Conservation (phyloP, 2,329 filamentous ascomycete genomes). For the Cladobotryum mycophilum region DNA sequence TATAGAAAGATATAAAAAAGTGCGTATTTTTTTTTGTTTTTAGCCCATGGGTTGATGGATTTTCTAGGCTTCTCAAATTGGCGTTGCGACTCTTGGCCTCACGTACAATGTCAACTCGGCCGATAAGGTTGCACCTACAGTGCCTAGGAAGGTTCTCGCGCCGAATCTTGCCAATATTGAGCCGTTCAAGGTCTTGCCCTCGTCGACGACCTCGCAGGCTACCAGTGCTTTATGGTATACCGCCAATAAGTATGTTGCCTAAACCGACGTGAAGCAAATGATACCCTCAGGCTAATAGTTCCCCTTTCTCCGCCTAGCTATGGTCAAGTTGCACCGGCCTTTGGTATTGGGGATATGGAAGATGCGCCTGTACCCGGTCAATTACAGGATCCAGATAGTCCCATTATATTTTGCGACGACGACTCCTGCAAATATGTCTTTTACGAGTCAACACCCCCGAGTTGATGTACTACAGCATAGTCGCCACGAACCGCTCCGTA, state of each 20-base stretch:
- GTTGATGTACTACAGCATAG: slow-evolving; percentile 13
- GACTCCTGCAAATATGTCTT: slow-evolving; percentile 31
- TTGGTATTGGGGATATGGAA: slow-evolving; percentile 14
- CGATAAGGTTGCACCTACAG: slow-evolving; percentile 25
- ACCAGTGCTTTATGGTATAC: slow-evolving; percentile 34
- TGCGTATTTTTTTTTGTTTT: no score
- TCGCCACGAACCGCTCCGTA: slow-evolving; percentile 29
- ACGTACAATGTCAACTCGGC: slow-evolving; percentile 37
- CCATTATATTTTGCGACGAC: slow-evolving; percentile 27
- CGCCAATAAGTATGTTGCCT: slow-evolving; percentile 30
- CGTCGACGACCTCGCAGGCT: slow-evolving; percentile 14
- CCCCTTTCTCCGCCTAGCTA: slow-evolving; percentile 23
- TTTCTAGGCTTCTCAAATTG: slow-evolving; percentile 34
- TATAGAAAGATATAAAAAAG: no score
- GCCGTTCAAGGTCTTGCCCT: slow-evolving; percentile 22
- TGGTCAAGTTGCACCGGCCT: slow-evolving; percentile 31
- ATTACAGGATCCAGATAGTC: slow-evolving; percentile 24
- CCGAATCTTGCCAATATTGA: slow-evolving; percentile 31
- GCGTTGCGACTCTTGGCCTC: slow-evolving; percentile 36
- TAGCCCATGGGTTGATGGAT: no score
- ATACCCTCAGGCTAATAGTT: neutral
- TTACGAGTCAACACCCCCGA: slow-evolving; percentile 24
- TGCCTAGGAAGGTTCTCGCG: slow-evolving; percentile 29
- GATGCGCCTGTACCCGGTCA: slow-evolving; percentile 23
- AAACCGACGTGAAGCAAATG: neutral